A percentile compares a stretch with the other conserved stretches of the same genome.
These are phyloP conservation scores for Paramecium caudatum DNA, from an alignment of 73 alveolate genomes.

Conservation along the genomic window DNA sequence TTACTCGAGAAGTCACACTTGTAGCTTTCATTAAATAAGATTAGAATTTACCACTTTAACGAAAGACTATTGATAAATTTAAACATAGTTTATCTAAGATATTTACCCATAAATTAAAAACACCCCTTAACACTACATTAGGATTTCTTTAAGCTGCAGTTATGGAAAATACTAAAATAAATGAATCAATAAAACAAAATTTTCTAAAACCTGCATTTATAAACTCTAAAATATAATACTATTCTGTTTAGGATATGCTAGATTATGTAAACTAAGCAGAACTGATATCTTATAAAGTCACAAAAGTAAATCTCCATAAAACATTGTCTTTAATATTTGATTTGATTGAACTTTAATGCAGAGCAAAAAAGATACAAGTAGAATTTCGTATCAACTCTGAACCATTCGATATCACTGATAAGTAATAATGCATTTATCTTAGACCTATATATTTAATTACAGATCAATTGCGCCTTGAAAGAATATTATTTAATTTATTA, in stretches of 20 bases:
- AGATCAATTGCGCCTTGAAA: background rate
- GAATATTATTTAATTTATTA: constrained; percentile 24
- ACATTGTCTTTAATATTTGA: background rate
- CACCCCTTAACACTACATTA: constrained; percentile 29
- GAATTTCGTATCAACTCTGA: background rate
- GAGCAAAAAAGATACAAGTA: background rate
- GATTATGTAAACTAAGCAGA: background rate
- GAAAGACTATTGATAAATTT: background rate
- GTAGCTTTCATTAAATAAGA: too few species aligned
- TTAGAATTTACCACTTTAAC: too few species aligned
- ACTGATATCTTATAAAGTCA: background rate
- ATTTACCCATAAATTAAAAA: constrained; percentile 54
- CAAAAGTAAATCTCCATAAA: constrained; percentile 26
- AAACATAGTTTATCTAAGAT: constrained; percentile 20
- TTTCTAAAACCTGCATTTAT: constrained; percentile 4
- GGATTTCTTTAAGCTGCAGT: background rate
- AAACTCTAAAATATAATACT: background rate
- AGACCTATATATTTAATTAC: background rate
- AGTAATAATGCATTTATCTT: background rate
- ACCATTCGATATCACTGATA: background rate
- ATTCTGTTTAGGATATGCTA: background rate
- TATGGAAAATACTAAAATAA: background rate
- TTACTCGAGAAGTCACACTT: too few species aligned
- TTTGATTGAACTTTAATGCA: constrained; percentile 11
- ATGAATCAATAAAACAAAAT: background rate